Conservation (phyloP, 2,329 filamentous ascomycete genomes). For the Ophiostoma montium region DNA sequence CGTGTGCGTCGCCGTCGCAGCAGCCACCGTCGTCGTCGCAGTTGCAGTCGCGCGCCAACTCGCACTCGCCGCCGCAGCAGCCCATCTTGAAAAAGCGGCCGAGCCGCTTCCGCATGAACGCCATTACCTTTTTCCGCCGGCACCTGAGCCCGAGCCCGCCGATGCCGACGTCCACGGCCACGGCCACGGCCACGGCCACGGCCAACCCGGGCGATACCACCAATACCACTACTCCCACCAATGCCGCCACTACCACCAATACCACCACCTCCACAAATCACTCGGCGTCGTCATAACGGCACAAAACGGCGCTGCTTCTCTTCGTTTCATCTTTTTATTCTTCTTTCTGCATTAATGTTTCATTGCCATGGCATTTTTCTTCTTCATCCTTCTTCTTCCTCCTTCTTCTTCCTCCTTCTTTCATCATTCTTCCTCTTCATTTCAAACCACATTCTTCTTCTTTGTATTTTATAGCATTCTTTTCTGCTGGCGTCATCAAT, state of each 20-base stretch:
- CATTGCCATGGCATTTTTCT: neutral
- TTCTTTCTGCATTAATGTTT: neutral
- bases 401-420: neutral
- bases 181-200: no score
- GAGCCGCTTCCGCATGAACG: slow-evolving; percentile 50
- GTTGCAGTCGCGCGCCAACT: neutral
- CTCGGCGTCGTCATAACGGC: neutral
- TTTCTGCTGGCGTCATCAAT: neutral
- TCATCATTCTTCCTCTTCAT: neutral
- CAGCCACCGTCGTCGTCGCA: no score
- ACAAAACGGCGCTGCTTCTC: neutral
- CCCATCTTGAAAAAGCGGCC: slow-evolving; percentile 45
- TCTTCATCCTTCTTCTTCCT: neutral
- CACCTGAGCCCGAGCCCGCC: slow-evolving; percentile 31
- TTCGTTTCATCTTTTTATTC: neutral
- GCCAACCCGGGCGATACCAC: no score
- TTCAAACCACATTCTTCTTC: neutral
- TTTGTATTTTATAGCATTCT: slow-evolving; percentile 1
- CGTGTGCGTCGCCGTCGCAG: no score
- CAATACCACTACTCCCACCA: no score
- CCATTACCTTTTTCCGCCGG: slow-evolving; percentile 40
- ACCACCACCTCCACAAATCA: neutral
- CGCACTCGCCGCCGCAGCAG: slow-evolving; percentile 24
- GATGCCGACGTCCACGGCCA: slow-evolving; percentile 13
- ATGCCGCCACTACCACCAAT: neutral